Evolutionary conservation across 2,329 filamentous ascomycete genomes (phyloP).

Genomic region (Capronia epimyces): DNA sequence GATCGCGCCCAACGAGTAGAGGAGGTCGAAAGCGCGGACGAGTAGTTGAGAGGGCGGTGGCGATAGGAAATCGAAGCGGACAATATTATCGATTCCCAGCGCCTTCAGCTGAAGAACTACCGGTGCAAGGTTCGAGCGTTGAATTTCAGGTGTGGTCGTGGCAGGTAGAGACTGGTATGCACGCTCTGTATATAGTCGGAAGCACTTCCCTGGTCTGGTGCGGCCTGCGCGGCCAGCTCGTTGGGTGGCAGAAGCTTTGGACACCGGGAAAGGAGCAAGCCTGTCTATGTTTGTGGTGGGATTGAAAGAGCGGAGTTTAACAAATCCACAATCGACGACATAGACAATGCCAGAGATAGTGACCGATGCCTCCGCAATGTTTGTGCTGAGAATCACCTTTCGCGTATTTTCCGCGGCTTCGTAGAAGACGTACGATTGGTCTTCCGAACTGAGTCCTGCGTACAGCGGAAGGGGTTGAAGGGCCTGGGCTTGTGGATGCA

Average conservation of each 20-base stretch:
- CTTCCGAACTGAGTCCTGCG: conserved; percentile 79
- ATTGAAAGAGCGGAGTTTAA: conserved; percentile 82
- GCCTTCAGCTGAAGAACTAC: conserved; percentile 89
- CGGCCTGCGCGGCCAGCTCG: conserved; percentile 84
- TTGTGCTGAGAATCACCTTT: conserved; percentile 89
- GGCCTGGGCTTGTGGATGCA: conserved; percentile 54
- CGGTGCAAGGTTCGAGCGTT: conserved; percentile 83
- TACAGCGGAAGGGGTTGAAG: conserved; percentile 76
- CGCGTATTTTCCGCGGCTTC: conserved; percentile 72
- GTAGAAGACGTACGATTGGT: conserved; percentile 94
- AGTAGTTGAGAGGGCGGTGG: conserved; percentile 79
- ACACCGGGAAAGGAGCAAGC: conserved; percentile 73
- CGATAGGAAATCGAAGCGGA: conserved; percentile 83
- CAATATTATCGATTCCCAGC: conserved; percentile 88
- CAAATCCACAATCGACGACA: conserved; percentile 84
- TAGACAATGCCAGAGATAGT: conserved; percentile 90
- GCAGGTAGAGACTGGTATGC: conserved; percentile 62
- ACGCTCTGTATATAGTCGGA: conserved; percentile 79
- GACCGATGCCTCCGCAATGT: conserved; percentile 93
- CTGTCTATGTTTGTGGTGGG: conserved; percentile 81
- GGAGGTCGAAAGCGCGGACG: conserved; percentile 76
- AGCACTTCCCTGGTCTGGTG: conserved; percentile 88
- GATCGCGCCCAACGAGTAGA: conserved; percentile 79
- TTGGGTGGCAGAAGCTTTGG: conserved; percentile 88
- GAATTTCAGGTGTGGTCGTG: conserved; percentile 79